Evolutionary conservation across 768 basidiomycete species (phyloP).

Genomic region (Rhizopogon sp.): DNA sequence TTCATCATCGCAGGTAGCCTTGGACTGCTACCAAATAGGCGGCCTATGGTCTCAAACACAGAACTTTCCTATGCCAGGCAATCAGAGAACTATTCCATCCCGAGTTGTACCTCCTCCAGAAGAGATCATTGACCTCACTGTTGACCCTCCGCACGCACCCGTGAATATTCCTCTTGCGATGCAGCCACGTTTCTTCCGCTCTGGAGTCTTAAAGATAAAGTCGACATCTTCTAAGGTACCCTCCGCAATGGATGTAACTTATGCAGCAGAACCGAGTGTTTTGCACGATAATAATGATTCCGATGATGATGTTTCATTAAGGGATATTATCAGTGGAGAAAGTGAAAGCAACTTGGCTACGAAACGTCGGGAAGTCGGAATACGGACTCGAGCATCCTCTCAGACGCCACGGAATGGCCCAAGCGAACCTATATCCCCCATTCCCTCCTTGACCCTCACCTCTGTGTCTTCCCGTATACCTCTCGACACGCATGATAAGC

Average conservation of each 20-base stretch:
- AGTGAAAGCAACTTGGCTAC: neutral
- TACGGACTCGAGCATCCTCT: neutral
- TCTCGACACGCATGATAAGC: constrained; percentile 31
- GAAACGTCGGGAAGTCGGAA: neutral
- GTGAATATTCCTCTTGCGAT: constrained; percentile 11
- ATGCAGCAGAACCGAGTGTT: neutral
- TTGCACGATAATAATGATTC: neutral
- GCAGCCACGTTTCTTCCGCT: constrained; percentile 16
- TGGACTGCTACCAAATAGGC: neutral
- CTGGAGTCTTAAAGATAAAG: constrained; percentile 16
- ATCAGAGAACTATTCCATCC: neutral
- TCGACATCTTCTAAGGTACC: neutral
- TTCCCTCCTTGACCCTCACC: neutral
- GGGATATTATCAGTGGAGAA: neutral
- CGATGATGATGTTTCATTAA: neutral
- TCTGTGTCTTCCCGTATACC: constrained; percentile 9
- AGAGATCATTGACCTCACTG: constrained; percentile 7
- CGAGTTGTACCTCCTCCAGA: neutral
- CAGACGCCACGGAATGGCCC: no score
- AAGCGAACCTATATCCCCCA: neutral
- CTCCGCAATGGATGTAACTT: neutral
- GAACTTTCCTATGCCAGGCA: neutral
- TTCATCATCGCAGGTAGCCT: neutral
- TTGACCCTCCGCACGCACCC: neutral
- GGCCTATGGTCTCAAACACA: neutral